phyloP scores from a whole-genome alignment of 192 early-diverging fungal species.

The Phlyctochytrium planicorne region DNA sequence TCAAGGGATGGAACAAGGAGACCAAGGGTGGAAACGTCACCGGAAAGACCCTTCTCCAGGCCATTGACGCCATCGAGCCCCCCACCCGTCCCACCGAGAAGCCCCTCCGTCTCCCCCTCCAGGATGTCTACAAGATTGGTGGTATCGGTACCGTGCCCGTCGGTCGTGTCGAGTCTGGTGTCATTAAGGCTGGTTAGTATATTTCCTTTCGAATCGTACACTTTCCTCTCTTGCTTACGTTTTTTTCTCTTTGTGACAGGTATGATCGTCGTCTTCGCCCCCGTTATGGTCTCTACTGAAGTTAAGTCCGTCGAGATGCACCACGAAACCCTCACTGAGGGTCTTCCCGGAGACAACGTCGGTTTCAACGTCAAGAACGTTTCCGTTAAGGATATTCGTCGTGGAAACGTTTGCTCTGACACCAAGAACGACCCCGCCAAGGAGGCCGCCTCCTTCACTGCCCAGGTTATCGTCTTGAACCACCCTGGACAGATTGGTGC shows the following conservation, averaged over 20 bases:
- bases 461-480: slow-evolving; percentile 95
- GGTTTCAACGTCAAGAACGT: slow-evolving; percentile 99
- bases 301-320: slow-evolving; percentile 99
- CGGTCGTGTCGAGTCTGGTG: slow-evolving; percentile 72
- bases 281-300: slow-evolving; percentile 82
- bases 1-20: slow-evolving; percentile 93
- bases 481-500: slow-evolving; percentile 91
- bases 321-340: slow-evolving; percentile 85
- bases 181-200: slow-evolving; percentile 36
- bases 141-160: slow-evolving; percentile 94
- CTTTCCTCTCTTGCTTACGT: not conserved
- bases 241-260: slow-evolving; percentile 13
- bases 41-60: slow-evolving; percentile 83
- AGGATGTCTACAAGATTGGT: slow-evolving; percentile 97
- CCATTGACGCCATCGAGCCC: slow-evolving; percentile 91
- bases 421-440: slow-evolving; percentile 96
- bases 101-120: slow-evolving; percentile 94
- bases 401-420: slow-evolving; percentile 92
- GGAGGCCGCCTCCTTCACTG: slow-evolving; percentile 82
- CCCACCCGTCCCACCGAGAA: slow-evolving; percentile 85
- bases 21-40: slow-evolving; percentile 61
- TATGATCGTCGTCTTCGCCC: slow-evolving; percentile 77
- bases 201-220: slow-evolving; percentile 16
- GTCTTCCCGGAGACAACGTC: slow-evolving; percentile 94
- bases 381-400: slow-evolving; percentile 94